Evolutionary conservation across 2,329 filamentous ascomycete species (phyloP).

Genomic region (Diaporthe longicolla): DNA sequence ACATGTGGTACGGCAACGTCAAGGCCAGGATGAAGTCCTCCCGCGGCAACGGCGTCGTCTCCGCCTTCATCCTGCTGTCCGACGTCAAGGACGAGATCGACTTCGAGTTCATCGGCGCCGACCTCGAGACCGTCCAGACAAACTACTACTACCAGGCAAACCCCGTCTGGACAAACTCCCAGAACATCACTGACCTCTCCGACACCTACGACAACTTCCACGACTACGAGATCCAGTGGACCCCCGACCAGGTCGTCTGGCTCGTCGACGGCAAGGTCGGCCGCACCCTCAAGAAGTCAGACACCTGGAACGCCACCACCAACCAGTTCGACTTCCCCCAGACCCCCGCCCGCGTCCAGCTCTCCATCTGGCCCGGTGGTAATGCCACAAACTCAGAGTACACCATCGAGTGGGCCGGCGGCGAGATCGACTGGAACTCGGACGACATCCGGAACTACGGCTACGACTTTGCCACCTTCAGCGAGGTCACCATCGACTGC

Average conservation of each 20-base stretch:
- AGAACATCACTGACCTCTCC: conserved; percentile 73
- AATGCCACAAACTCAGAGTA: conserved; percentile 82
- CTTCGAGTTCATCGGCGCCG: conserved; percentile 91
- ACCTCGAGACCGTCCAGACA: conserved; percentile 84
- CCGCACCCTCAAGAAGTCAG: conserved; percentile 79
- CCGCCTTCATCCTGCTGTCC: conserved; percentile 94
- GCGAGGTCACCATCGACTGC: conserved; percentile 86
- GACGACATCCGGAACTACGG: conserved; percentile 84
- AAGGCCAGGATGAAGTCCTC: conserved; percentile 88
- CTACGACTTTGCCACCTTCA: conserved; percentile 89
- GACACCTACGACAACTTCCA: conserved; percentile 86
- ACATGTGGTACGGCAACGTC: conserved; percentile 98
- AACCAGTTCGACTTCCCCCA: conserved; percentile 92
- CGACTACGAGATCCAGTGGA: conserved; percentile 95
- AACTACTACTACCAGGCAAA: conserved; percentile 99
- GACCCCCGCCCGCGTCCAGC: conserved; percentile 89
- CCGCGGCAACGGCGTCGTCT: conserved; percentile 90
- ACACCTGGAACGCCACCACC: conserved; percentile 88
- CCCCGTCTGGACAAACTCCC: conserved; percentile 83
- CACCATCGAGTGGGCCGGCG: conserved; percentile 93
- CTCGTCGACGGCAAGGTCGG: conserved; percentile 84
- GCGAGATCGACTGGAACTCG: conserved; percentile 87
- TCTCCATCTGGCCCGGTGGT: conserved; percentile 97
- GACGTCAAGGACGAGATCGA: conserved; percentile 99
- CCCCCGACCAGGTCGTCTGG: conserved; percentile 88